These are phyloP conservation scores for Aspergillus clavatus DNA, from an alignment of 2,329 filamentous ascomycete genomes.

Conservation along the genomic window DNA sequence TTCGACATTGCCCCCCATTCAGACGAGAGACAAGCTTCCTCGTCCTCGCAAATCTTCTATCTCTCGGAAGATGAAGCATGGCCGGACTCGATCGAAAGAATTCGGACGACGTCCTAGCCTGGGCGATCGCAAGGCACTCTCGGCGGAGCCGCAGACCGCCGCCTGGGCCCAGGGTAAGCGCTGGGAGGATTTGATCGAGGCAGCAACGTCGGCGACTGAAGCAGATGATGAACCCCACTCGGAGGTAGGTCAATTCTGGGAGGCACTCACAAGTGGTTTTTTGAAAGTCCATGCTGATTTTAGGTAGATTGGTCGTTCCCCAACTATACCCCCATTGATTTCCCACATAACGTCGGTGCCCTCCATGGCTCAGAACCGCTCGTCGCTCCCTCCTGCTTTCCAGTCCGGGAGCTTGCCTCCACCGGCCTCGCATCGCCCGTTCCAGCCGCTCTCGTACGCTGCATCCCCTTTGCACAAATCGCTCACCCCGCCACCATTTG, in stretches of 20 bases:
- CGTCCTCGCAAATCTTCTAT: conserved; percentile 82
- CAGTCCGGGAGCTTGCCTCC: conserved; percentile 46
- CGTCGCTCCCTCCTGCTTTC: conserved; percentile 58
- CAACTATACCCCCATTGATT: conserved; percentile 37
- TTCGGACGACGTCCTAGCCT: conserved; percentile 67
- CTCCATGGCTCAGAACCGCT: conserved; percentile 46
- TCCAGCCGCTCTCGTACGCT: conserved; percentile 57
- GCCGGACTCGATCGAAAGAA: conserved; percentile 72
- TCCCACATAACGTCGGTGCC: conserved; percentile 37
- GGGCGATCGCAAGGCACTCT: conserved; percentile 75
- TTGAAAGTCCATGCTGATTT: conserved; percentile 44
- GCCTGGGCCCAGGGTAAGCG: conserved; percentile 72
- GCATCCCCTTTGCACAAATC: conserved; percentile 88
- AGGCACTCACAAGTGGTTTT: conserved; percentile 19
- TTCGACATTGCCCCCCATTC: conserved; percentile 79
- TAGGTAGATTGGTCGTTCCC: conserved; percentile 36
- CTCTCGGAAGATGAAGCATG: conserved; percentile 70
- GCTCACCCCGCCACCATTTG: conserved; percentile 74
- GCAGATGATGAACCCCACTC: conserved; percentile 75
- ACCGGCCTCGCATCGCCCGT: conserved; percentile 42
- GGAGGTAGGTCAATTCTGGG: conserved; percentile 60
- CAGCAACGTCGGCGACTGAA: conserved; percentile 86
- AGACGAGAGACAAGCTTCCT: conserved; percentile 65
- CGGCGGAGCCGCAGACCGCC: conserved; percentile 74
- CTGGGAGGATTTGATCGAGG: conserved; percentile 95